Conservation (phyloP, 768 basidiomycete species). For the Suillus brevipes region DNA sequence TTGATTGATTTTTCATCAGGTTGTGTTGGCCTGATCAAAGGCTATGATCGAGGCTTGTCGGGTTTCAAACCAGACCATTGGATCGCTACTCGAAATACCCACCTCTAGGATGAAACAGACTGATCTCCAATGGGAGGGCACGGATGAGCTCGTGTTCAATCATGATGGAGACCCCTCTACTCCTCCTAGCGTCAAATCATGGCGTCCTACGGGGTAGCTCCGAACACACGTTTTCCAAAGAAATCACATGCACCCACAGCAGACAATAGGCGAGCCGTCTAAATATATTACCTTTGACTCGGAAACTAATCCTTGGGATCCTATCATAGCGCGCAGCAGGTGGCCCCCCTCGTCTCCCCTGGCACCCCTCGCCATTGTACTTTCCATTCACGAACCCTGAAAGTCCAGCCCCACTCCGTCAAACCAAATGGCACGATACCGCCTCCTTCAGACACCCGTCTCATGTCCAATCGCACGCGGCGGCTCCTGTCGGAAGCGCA, state of each 20-base stretch:
- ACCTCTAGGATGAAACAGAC: not conserved
- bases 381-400: not conserved
- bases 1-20: not conserved
- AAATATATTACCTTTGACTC: not conserved
- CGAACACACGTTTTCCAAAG: not conserved
- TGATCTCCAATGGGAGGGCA: not conserved
- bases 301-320: not conserved
- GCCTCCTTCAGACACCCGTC: not conserved
- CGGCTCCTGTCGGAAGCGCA: constrained; percentile 31
- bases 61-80: not conserved
- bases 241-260: not conserved
- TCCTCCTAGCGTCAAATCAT: not conserved
- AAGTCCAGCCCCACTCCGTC: not conserved
- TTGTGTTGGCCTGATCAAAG: not conserved
- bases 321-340: not conserved
- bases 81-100: no score
- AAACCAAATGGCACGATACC: not conserved
- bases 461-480: constrained; percentile 10
- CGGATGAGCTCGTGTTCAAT: not conserved
- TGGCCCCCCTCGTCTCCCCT: not conserved
- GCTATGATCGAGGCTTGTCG: not conserved
- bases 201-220: not conserved
- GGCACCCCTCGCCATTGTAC: not conserved
- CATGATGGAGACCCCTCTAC: not conserved
- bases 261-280: not conserved